A percentile compares a stretch with the other conserved stretches of the same genome.
These are phyloP conservation scores for Nicotiana tomentosiformis DNA, from an alignment of 257 asterid species.

Conservation along the genomic window DNA sequence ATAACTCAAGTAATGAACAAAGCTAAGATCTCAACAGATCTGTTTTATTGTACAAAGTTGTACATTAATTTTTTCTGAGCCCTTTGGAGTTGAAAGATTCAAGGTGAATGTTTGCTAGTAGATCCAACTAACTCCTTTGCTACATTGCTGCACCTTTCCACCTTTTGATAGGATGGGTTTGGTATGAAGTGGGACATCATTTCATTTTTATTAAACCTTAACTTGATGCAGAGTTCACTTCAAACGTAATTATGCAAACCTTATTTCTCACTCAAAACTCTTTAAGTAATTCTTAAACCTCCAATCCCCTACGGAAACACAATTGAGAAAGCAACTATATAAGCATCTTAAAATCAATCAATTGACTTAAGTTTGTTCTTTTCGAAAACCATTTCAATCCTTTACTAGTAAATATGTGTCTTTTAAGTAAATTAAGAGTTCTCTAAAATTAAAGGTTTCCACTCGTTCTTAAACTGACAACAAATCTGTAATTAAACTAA, in stretches of 20 bases:
- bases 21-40: neutral
- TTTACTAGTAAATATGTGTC: neutral
- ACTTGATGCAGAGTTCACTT: conserved; percentile 35
- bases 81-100: neutral
- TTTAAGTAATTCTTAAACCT: neutral
- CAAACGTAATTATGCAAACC: conserved; percentile 40
- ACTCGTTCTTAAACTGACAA: neutral
- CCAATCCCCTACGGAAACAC: neutral
- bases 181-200: neutral
- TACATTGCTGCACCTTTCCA: neutral
- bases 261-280: conserved; percentile 25
- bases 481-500: neutral
- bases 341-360: neutral
- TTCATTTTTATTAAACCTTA: neutral
- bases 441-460: neutral
- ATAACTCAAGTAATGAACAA: neutral
- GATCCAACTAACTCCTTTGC: neutral
- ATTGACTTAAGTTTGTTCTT: neutral
- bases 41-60: neutral
- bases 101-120: neutral
- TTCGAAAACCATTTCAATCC: neutral
- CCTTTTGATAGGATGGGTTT: neutral
- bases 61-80: neutral
- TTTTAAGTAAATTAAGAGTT: too few species aligned
- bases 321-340: neutral